Evolutionary conservation across 768 basidiomycete species (phyloP).

Genomic region (Mycena filopes): DNA sequence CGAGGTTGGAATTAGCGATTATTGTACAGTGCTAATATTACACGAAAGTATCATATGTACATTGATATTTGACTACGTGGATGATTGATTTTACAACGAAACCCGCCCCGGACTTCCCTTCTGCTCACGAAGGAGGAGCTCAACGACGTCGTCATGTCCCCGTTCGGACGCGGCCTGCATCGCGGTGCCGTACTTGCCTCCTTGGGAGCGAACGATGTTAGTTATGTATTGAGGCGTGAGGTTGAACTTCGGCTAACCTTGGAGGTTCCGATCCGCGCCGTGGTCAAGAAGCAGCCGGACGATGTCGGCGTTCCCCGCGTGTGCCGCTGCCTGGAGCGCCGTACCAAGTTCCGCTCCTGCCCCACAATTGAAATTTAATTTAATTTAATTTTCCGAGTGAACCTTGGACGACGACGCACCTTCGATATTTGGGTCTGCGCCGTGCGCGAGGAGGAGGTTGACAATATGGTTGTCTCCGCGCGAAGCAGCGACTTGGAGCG

Average conservation of each 20-base stretch:
- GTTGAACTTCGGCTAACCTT: too few relatives aligned
- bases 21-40: too few relatives aligned
- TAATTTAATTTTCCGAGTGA: neutral
- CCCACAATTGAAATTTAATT: neutral
- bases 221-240: too few relatives aligned
- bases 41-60: too few relatives aligned
- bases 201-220: too few relatives aligned
- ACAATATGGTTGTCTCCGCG: neutral
- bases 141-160: neutral
- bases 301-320: neutral
- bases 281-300: neutral
- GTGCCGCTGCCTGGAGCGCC: neutral
- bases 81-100: too few relatives aligned
- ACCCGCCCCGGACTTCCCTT: too few relatives aligned
- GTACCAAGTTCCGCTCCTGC: neutral
- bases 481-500: neutral
- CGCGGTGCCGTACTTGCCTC: neutral
- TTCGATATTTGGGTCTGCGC: conserved; percentile 4
- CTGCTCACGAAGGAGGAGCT: neutral
- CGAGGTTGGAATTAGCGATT: too few relatives aligned
- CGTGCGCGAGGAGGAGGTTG: neutral
- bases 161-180: neutral
- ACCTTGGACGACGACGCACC: neutral
- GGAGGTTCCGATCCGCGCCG: neutral
- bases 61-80: too few relatives aligned